Conservation (phyloP, 192 early-diverging fungal species). For the Lunasporangiospora selenospora region DNA sequence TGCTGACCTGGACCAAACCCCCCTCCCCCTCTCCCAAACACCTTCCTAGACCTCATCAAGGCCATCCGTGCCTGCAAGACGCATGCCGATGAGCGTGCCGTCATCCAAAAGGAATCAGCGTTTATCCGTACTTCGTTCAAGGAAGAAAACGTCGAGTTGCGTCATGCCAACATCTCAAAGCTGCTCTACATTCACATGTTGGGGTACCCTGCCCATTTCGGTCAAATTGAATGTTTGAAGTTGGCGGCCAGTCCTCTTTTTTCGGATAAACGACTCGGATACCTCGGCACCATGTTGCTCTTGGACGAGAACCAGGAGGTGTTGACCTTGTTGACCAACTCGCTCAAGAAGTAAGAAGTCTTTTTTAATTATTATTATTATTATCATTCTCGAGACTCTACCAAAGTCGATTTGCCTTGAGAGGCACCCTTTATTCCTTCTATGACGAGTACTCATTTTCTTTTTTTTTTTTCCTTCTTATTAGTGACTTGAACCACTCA, state of each 20-base stretch:
- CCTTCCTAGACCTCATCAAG: constrained; percentile 91
- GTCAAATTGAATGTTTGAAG: constrained; percentile 99
- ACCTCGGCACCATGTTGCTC: constrained; percentile 96
- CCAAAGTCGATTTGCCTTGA: too few species aligned
- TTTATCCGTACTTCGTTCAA: constrained; percentile 97
- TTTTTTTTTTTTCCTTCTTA: not conserved
- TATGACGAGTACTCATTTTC: constrained; percentile 3
- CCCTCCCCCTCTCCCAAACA: not conserved
- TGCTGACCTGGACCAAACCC: too few species aligned
- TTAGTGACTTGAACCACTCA: constrained; percentile 91
- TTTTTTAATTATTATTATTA: not conserved
- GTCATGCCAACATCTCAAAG: constrained; percentile 96
- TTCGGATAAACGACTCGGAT: constrained; percentile 97
- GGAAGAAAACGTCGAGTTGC: constrained; percentile 90
- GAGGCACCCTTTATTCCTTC: too few species aligned
- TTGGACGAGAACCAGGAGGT: constrained; percentile 98
- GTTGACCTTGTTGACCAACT: constrained; percentile 97
- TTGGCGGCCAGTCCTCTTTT: constrained; percentile 92
- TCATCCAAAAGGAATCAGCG: constrained; percentile 96
- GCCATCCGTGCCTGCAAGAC: constrained; percentile 97
- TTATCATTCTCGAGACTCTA: constrained; percentile 1
- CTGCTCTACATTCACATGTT: constrained; percentile 99
- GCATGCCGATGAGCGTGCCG: constrained; percentile 96
- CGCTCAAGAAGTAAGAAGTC: constrained; percentile 86
- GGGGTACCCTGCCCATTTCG: constrained; percentile 98